A percentile compares a stretch with the other conserved stretches of the same genome.
Conservation (phyloP, 257 asterid species). For the Prunella vulgaris region DNA sequence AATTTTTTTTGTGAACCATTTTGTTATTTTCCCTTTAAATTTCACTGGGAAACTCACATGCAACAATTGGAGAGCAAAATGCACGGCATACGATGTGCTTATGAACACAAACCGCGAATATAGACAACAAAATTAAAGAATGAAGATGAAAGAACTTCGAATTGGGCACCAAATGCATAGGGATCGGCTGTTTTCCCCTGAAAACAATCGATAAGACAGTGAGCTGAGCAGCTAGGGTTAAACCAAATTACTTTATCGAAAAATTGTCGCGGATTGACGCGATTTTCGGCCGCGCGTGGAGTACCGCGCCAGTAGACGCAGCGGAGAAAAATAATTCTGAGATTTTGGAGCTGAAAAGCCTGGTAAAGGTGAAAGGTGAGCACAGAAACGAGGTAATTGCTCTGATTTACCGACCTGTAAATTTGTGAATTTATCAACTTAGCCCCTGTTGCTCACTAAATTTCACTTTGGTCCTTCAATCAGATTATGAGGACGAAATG, state of each 20-base stretch:
- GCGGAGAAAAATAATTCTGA: constrained; percentile 10
- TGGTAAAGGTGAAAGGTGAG: background rate
- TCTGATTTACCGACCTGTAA: background rate
- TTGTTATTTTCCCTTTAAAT: too few relatives aligned
- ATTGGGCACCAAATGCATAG: background rate
- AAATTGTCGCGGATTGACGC: background rate
- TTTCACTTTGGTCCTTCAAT: background rate
- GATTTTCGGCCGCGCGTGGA: constrained; percentile 26
- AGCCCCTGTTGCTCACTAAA: background rate
- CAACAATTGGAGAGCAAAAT: background rate
- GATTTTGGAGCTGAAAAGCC: constrained; percentile 2
- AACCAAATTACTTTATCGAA: background rate
- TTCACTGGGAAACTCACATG: background rate
- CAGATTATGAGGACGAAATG: too few relatives aligned
- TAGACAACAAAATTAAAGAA: background rate
- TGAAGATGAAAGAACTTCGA: background rate
- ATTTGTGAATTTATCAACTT: background rate
- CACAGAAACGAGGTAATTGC: background rate
- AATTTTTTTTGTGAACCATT: too few relatives aligned
- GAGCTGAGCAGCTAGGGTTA: background rate
- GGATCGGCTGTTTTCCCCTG: background rate
- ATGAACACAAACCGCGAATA: background rate
- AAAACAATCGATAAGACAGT: background rate
- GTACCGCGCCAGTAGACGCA: background rate
- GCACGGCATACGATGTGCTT: background rate